Conservation (phyloP, 2,329 filamentous ascomycete species). For the Pseudopithomyces chartarum region DNA sequence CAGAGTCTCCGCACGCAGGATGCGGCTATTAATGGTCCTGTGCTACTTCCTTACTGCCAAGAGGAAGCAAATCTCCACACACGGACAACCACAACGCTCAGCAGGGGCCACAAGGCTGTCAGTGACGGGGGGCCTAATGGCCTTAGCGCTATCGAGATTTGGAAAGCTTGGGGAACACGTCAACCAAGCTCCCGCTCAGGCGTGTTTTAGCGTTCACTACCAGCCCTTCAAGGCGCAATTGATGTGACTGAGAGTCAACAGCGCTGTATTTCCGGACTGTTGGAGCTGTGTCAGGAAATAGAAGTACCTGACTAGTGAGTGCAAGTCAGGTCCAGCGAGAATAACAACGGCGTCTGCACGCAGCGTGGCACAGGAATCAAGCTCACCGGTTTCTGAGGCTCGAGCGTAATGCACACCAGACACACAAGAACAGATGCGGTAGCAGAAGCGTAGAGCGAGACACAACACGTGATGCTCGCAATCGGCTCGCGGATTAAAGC, state of each 20-base stretch:
- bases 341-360: neutral
- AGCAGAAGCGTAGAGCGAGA: neutral
- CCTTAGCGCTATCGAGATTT: conserved; percentile 18
- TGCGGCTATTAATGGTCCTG: conserved; percentile 29
- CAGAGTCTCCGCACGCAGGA: conserved; percentile 33
- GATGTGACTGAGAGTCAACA: conserved; percentile 11
- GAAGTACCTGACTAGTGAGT: neutral
- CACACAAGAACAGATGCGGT: neutral
- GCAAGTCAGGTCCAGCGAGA: neutral
- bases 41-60: conserved; percentile 24
- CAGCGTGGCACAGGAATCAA: conserved; percentile 13
- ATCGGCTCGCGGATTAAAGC: neutral
- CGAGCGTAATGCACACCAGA: conserved; percentile 18
- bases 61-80: conserved; percentile 43
- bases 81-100: conserved; percentile 23
- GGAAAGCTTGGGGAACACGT: conserved; percentile 37
- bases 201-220: conserved; percentile 10
- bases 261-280: conserved; percentile 2
- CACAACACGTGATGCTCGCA: neutral
- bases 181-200: conserved; percentile 30
- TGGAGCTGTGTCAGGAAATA: neutral
- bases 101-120: conserved; percentile 29
- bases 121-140: conserved; percentile 34
- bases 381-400: conserved; percentile 27
- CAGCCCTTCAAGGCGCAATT: conserved; percentile 18